Evolutionary conservation across 108 stramenopile genomes (phyloP).

Genomic region (Bacterosira constricta): DNA sequence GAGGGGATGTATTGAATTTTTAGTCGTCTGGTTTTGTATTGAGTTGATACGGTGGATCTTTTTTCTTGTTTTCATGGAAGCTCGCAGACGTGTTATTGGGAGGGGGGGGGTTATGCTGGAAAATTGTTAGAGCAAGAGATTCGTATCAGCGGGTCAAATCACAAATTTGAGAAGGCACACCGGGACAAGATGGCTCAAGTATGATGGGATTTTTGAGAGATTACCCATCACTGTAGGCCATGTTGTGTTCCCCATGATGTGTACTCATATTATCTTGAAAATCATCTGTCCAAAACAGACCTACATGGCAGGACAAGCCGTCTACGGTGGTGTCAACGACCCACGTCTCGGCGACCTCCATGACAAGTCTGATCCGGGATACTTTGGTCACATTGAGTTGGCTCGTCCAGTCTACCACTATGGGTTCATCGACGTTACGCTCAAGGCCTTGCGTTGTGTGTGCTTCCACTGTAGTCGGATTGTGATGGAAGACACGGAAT

Average conservation of each 20-base stretch:
- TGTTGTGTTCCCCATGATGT: background rate
- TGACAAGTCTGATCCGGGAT: conserved; percentile 95
- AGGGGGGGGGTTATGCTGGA: too few species aligned
- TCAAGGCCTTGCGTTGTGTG: conserved; percentile 93
- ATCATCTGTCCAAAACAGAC: conserved; percentile 35
- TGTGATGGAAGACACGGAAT: conserved; percentile 79
- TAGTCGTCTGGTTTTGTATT: too few species aligned
- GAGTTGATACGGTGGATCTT: too few species aligned
- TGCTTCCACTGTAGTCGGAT: conserved; percentile 94
- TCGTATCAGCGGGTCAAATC: too few species aligned
- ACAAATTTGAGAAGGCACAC: too few species aligned
- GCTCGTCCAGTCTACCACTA: conserved; percentile 96
- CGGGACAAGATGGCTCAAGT: too few species aligned
- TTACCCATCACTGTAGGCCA: background rate
- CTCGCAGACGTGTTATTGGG: too few species aligned
- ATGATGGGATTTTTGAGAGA: background rate
- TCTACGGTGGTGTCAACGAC: conserved; percentile 97
- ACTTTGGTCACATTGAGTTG: conserved; percentile 98
- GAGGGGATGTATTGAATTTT: too few species aligned
- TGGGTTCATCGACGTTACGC: conserved; percentile 89
- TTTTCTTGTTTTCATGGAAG: too few species aligned
- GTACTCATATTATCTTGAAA: background rate
- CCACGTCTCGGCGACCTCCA: conserved; percentile 93
- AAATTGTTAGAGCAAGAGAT: too few species aligned
- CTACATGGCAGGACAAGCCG: conserved; percentile 91